Base-by-base conservation (phyloP, 2,329 filamentous ascomycete species). In the Talaromyces islandicus region DNA sequence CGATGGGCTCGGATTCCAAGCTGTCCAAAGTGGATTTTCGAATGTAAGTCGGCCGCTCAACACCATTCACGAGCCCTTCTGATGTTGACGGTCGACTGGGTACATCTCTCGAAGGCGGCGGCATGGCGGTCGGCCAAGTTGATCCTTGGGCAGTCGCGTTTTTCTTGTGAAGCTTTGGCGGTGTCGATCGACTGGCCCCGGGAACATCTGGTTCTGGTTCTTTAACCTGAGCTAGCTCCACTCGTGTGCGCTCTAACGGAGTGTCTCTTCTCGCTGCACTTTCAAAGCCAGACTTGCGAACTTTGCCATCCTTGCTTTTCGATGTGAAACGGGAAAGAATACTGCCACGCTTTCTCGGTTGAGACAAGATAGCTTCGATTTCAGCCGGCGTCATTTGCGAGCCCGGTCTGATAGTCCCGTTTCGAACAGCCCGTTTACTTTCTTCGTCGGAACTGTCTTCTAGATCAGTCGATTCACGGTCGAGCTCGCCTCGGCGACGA, bases 191-290 rank as follows among this genome's bases (percentile, higher is more conserved):
- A 25, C 48, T 11, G 32, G 27, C 43, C 24, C 5, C 21, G n/a
- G 29, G 17, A 19, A 21, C 7, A 12, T 43, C 14, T 27, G 25
- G 17, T 25, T 57, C 41, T n/a, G n/a, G n/a, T 35, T 50, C 66
- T 14, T 67, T 69, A 38, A 67, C 30, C 30, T 66, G 69, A 29
- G 72, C 69, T 17, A 72, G 77, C 68, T 88, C 81, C 7, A 78
- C 76, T n/a, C 76, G 69, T 63, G 78, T 83, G 32, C 85, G 80
- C 70, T 89, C 86, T 1, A 88, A 76, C 21, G 78, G 80, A 0
- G 85, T 88, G 64, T 89, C 87, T 56, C 82, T 79, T 10, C 86
- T 78, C 1, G 86, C 85, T 2, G 82, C 82, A 64, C 81, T 87
- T 64, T 88, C 86, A 12, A 73, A 67, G 24, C 81, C 81, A 0